Conservation (phyloP, 768 basidiomycete genomes). For the Floccularia luteovirens region DNA sequence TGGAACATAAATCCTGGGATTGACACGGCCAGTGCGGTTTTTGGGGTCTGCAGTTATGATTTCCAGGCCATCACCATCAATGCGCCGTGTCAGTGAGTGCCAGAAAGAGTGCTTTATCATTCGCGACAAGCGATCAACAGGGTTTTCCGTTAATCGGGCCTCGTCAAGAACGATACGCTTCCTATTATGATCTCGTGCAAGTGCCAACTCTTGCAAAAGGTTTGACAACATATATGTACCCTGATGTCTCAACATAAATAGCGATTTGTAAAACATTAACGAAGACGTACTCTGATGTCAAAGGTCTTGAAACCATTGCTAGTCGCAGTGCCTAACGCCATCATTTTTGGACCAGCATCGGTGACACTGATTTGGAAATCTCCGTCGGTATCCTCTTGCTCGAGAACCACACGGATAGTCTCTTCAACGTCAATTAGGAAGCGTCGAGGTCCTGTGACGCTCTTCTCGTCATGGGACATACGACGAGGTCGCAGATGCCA, state of each 20-base stretch:
- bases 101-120: conserved; percentile 99
- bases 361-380: conserved; percentile 96
- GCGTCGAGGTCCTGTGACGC: conserved; percentile 68
- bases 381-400: conserved; percentile 96
- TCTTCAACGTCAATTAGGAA: conserved; percentile 98
- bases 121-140: conserved; percentile 90
- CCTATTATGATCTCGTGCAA: conserved; percentile 90
- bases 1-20: conserved; percentile 93
- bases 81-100: conserved; percentile 93
- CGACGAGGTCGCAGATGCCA: conserved; percentile 66
- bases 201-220: conserved; percentile 95
- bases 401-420: conserved; percentile 91
- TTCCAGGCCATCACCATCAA: conserved; percentile 95
- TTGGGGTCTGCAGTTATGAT: conserved; percentile 98
- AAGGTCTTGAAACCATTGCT: conserved; percentile 98
- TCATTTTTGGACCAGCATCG: conserved; percentile 94
- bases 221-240: conserved; percentile 99
- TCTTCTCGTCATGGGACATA: conserved; percentile 91
- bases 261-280: not conserved
- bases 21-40: conserved; percentile 85
- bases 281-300: conserved; percentile 72
- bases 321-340: conserved; percentile 92
- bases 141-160: conserved; percentile 94
- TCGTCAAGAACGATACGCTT: conserved; percentile 99
- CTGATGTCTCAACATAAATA: conserved; percentile 31